Conservation (phyloP, 2,329 filamentous ascomycete species). For the Fusarium sp. region DNA sequence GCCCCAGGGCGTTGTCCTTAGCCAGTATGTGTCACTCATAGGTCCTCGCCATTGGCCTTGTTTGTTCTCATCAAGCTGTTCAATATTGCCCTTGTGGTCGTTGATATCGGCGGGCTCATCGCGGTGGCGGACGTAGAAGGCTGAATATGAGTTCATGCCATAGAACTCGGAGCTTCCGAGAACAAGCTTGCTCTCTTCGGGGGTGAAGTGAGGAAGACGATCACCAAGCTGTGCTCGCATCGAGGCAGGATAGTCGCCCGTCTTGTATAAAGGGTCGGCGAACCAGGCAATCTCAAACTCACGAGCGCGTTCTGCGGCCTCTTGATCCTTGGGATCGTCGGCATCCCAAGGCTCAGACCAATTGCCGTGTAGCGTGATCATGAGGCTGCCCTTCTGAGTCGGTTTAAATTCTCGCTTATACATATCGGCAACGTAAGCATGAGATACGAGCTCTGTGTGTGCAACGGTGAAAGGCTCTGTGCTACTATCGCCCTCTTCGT, state of each 20-base stretch:
- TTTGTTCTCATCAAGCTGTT: constrained; percentile 50
- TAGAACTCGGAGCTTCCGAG: constrained; percentile 54
- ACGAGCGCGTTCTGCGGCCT: constrained; percentile 53
- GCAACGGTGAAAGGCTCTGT: constrained; percentile 54
- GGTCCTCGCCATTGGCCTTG: constrained; percentile 49
- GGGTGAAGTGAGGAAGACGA: constrained; percentile 52
- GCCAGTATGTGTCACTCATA: constrained; percentile 54
- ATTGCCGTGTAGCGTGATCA: constrained; percentile 56
- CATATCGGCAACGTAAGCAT: constrained; percentile 52
- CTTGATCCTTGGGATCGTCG: constrained; percentile 49
- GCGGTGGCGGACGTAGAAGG: constrained; percentile 53
- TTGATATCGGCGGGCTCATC: constrained; percentile 51
- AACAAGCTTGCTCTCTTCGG: constrained; percentile 53
- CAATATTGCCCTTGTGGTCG: constrained; percentile 55
- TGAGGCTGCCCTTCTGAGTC: constrained; percentile 52
- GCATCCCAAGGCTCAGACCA: constrained; percentile 56
- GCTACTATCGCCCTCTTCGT: constrained; percentile 37
- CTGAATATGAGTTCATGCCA: constrained; percentile 58
- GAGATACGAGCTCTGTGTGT: constrained; percentile 54
- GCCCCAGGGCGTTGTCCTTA: constrained; percentile 53
- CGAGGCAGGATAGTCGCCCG: constrained; percentile 53
- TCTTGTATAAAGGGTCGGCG: constrained; percentile 52
- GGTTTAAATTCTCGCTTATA: constrained; percentile 55
- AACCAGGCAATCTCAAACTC: constrained; percentile 59
- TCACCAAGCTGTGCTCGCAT: constrained; percentile 55